These are phyloP conservation scores for Solanum rostratum DNA, from an alignment of 257 asterid species.

Conservation along the genomic window DNA sequence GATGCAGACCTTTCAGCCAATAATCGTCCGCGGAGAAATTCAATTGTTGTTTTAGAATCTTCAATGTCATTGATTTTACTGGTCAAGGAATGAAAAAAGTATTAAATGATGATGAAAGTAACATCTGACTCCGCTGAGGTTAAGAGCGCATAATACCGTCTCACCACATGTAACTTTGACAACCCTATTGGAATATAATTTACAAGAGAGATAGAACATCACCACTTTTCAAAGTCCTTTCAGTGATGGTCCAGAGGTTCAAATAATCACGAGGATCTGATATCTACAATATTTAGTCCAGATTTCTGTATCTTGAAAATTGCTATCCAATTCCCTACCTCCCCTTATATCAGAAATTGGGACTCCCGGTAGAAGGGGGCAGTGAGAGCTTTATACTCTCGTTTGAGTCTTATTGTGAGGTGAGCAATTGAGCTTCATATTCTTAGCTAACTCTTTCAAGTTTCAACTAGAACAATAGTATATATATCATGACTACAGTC, in stretches of 20 bases:
- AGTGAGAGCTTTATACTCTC: background rate
- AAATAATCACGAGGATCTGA: background rate
- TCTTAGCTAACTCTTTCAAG: background rate
- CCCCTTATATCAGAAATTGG: background rate
- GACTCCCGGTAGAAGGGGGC: background rate
- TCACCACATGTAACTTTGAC: background rate
- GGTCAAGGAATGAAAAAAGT: slow-evolving; percentile 11
- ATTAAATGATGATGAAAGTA: background rate
- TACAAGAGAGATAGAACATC: background rate
- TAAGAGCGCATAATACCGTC: background rate
- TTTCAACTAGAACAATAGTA: background rate
- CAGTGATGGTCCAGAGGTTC: background rate
- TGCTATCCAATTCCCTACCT: background rate
- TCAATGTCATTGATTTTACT: slow-evolving; percentile 46
- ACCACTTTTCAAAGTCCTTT: background rate
- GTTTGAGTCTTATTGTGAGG: background rate
- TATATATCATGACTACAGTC: background rate
- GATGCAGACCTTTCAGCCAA: slow-evolving; percentile 88
- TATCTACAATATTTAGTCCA: background rate
- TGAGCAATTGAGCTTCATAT: background rate
- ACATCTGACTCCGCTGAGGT: slow-evolving; percentile 2
- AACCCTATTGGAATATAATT: background rate
- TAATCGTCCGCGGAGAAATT: slow-evolving; percentile 77
- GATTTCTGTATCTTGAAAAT: background rate
- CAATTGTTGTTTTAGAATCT: slow-evolving; percentile 66